These are phyloP conservation scores for Calocybe cyanea DNA, from an alignment of 768 basidiomycete species.

Conservation along the genomic window DNA sequence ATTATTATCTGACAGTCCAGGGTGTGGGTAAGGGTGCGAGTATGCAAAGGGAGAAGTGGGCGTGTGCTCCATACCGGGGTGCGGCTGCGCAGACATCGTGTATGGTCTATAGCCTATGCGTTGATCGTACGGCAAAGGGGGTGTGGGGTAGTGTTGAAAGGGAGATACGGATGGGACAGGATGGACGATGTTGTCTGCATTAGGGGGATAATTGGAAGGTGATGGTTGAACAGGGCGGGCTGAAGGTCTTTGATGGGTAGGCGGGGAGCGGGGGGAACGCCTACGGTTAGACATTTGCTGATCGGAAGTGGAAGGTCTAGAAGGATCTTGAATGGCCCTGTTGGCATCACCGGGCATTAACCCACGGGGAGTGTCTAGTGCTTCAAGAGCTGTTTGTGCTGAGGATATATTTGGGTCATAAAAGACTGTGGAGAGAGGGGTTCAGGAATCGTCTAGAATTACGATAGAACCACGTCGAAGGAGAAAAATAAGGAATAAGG, in stretches of 20 bases:
- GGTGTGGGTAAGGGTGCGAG: constrained; percentile 30
- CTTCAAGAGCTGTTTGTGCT: constrained; percentile 13
- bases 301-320: constrained; percentile 20
- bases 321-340: constrained; percentile 19
- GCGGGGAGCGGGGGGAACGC: constrained; percentile 22
- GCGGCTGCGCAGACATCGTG: constrained; percentile 40
- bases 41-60: constrained; percentile 31
- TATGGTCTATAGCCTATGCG: constrained; percentile 40
- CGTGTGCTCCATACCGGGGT: constrained; percentile 31
- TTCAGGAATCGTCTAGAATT: constrained; percentile 6
- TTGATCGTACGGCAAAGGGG: constrained; percentile 28
- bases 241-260: constrained; percentile 12
- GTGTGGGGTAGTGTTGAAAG: constrained; percentile 23
- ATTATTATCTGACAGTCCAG: constrained; percentile 29
- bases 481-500: constrained; percentile 18
- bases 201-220: constrained; percentile 11
- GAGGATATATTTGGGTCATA: constrained; percentile 22
- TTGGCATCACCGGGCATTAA: constrained; percentile 25
- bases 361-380: constrained; percentile 13
- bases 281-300: constrained; percentile 19
- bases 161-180: constrained; percentile 15
- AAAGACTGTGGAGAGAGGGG: constrained; percentile 17
- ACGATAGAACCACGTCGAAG: constrained; percentile 17
- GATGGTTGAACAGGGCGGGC: constrained; percentile 17
- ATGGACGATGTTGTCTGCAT: constrained; percentile 19